Evolutionary conservation across 768 basidiomycete genomes (phyloP).

Genomic region (Termitomyces eurrhizus): DNA sequence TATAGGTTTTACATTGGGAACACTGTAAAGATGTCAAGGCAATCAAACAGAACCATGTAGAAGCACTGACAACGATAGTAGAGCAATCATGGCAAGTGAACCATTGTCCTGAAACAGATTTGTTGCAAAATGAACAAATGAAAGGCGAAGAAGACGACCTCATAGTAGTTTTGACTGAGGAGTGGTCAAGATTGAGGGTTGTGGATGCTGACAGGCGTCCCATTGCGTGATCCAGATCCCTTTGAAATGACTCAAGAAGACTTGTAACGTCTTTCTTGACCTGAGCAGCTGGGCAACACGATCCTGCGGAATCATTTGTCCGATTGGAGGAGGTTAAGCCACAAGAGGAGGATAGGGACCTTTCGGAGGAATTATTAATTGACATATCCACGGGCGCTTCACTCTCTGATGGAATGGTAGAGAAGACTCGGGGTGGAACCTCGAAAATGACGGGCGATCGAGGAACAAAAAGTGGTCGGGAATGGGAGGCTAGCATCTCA

Average conservation of each 20-base stretch:
- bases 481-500: background rate
- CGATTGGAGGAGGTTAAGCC: constrained; percentile 8
- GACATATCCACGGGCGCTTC: background rate
- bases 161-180: background rate
- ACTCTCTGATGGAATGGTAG: background rate
- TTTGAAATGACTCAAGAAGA: constrained; percentile 49
- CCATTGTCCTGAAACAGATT: background rate
- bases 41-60: background rate
- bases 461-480: constrained; percentile 24
- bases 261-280: constrained; percentile 46
- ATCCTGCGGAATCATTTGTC: constrained; percentile 2
- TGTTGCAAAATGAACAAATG: background rate
- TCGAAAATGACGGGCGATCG: constrained; percentile 11
- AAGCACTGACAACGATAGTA: background rate
- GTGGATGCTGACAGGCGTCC: constrained; percentile 5
- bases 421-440: background rate
- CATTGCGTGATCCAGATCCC: constrained; percentile 47
- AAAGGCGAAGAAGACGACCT: background rate
- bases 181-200: background rate
- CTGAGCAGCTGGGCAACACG: constrained; percentile 43
- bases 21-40: background rate
- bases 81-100: background rate
- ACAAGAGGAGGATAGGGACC: background rate
- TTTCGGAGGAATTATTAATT: background rate
- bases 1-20: background rate